Conservation (phyloP, 495 filamentous ascomycete genomes). For the Aspergillus hancockii region DNA sequence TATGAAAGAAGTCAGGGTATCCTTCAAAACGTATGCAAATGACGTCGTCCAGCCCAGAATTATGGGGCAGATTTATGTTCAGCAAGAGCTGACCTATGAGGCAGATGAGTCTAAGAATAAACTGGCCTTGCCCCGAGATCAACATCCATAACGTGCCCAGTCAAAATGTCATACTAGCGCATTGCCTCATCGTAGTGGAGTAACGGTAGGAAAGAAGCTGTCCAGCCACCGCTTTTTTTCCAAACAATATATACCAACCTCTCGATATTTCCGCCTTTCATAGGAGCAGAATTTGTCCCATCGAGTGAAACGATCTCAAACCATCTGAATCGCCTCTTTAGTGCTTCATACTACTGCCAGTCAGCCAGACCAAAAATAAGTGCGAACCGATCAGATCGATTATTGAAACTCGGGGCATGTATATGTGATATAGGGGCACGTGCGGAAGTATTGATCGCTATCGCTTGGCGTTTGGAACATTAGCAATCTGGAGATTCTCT, state of each 20-base stretch:
- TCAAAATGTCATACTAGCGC: conserved; percentile 6
- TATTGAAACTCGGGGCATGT: neutral
- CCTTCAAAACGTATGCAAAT: neutral
- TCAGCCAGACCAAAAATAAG: neutral
- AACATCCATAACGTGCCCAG: neutral
- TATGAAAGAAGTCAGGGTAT: neutral
- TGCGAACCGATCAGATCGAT: neutral
- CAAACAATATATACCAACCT: conserved; percentile 22
- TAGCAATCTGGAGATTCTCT: neutral
- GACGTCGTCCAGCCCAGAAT: neutral
- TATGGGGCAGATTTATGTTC: neutral
- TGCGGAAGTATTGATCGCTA: conserved; percentile 6
- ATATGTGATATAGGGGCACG: conserved; percentile 3
- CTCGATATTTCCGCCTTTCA: conserved; percentile 8
- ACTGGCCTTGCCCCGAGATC: neutral
- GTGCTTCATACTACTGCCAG: neutral
- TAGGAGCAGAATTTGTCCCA: conserved; percentile 2
- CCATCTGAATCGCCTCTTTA: conserved; percentile 1
- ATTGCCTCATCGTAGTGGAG: conserved; percentile 19
- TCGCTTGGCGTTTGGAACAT: conserved; percentile 14
- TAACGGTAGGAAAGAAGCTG: conserved; percentile 14
- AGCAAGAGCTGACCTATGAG: conserved; percentile 5
- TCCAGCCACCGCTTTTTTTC: conserved; percentile 33
- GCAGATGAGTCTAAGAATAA: conserved; percentile 16
- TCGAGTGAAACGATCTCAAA: neutral